Percentiles rank a stretch among this genome's conserved stretches.
Evolutionary conservation across 768 basidiomycete species (phyloP).

Genomic region (Leccinum truebloodii): DNA sequence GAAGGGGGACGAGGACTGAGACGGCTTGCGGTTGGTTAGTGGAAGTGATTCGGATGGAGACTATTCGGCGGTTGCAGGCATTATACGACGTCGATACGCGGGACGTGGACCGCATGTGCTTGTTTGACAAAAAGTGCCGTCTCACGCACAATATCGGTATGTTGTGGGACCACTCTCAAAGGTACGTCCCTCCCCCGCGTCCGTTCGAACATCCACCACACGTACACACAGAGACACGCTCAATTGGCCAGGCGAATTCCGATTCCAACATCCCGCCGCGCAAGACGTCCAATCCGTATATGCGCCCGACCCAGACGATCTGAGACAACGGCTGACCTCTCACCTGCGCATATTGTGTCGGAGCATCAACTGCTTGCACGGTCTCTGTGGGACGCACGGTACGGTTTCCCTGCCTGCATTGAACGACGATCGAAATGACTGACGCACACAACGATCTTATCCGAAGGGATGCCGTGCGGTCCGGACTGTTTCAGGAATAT

Average conservation of each 20-base stretch:
- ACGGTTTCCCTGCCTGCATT: background rate
- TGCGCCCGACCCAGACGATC: conserved; percentile 26
- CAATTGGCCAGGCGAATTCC: conserved; percentile 36
- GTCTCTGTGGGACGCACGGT: conserved; percentile 44
- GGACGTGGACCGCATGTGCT: conserved; percentile 38
- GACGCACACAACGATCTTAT: conserved; percentile 20
- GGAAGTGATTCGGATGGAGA: conserved; percentile 51
- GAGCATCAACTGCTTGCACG: conserved; percentile 29
- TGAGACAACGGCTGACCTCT: conserved; percentile 35
- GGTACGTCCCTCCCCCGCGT: conserved; percentile 29
- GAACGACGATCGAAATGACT: background rate
- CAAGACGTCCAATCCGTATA: background rate
- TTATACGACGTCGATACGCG: conserved; percentile 29
- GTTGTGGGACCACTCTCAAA: conserved; percentile 43
- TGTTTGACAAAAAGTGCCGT: conserved; percentile 29
- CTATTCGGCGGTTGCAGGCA: conserved; percentile 39
- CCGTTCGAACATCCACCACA: no score
- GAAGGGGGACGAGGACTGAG: no score
- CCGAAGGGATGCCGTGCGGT: conserved; percentile 34
- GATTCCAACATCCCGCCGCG: background rate
- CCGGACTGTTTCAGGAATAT: conserved; percentile 33
- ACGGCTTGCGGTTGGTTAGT: conserved; percentile 29
- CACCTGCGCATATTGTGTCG: conserved; percentile 41
- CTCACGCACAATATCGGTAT: conserved; percentile 36
- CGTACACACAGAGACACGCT: conserved; percentile 37